Evolutionary conservation across 2,329 filamentous ascomycete species (phyloP), one percentile per base, ranked within the genome.

Genomic region (Coniosporium tulheliwenetii): DNA sequence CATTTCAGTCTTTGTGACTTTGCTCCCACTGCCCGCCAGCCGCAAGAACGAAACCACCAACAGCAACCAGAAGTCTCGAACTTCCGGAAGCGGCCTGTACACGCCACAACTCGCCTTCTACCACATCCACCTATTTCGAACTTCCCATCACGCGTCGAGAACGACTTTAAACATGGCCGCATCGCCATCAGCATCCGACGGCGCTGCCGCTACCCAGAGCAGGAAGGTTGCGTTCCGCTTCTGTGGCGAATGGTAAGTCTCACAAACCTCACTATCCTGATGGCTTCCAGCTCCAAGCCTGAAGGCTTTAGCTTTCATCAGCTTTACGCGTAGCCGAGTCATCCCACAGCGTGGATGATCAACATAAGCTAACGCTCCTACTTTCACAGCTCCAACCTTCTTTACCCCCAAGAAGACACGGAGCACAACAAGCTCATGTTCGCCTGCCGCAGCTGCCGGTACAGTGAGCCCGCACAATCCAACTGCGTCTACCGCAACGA

Each of bases 401-500:
- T 98, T 41, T 96, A 96, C 58, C 91, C 91, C 39, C 91, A 93
- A 65, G 93, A 98, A 69, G 86, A 98, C 63, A 78, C 81, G 47
- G 71, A 79, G 45, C 78, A 77, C 46, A 84, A 84, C 66, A 80
- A 79, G 54, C 79, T 98, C 51, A 81, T 94, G 69, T 98, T 93
- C 65, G 86, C 85, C 48, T 98, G 91, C 70, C 84, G 89, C 52
- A 95, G 87, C 43, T 98, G 91, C 67, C 80, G 86, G 57, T 94
- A 85, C 65, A 84, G 81, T 53, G 86, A 94, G 59, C 77, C 81
- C 47, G 87, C 89, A 30, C 77, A 77, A 45, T 89, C 85, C 15
- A 80, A 85, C 45, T 96, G 91, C 64, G 85, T 96, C 55, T 98
- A 91, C 69, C 85, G 93, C 61, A 93, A 96, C 64, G 77, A 89